Percentiles rank a stretch among this genome's conserved stretches.
These are phyloP conservation scores for Moringa oleifera DNA, from an alignment of 345 rosid species.

Conservation along the genomic window DNA sequence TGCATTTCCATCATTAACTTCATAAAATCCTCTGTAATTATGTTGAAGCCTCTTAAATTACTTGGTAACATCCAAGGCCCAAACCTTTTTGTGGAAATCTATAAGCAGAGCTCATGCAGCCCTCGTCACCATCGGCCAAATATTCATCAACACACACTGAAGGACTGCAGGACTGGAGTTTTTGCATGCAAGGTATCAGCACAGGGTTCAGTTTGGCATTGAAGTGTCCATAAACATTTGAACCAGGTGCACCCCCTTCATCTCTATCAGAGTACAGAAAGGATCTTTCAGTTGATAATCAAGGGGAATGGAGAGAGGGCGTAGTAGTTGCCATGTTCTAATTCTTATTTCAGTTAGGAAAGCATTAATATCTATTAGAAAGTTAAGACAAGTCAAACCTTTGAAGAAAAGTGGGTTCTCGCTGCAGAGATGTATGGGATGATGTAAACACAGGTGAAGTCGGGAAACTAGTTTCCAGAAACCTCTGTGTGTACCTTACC, in stretches of 20 bases:
- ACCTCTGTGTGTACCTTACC: slow-evolving; percentile 11
- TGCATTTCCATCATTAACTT: slow-evolving; percentile 4
- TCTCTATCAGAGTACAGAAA: slow-evolving; percentile 18
- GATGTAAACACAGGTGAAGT: slow-evolving; percentile 28
- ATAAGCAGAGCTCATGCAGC: no score
- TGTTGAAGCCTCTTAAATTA: slow-evolving; percentile 1
- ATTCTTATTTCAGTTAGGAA: background rate
- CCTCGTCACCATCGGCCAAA: slow-evolving; percentile 16
- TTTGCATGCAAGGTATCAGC: slow-evolving; percentile 1
- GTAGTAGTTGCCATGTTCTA: background rate
- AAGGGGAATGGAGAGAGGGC: background rate
- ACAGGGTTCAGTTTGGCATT: background rate
- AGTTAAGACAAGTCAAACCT: slow-evolving; percentile 17
- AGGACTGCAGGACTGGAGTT: slow-evolving; percentile 13
- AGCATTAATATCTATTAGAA: background rate
- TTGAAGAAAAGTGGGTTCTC: slow-evolving; percentile 7
- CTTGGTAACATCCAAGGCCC: background rate
- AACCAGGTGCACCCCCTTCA: slow-evolving; percentile 9
- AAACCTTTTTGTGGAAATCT: slow-evolving; percentile 1
- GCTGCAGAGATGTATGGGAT: slow-evolving; percentile 20
- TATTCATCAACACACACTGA: slow-evolving; percentile 22
- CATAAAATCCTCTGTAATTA: slow-evolving; percentile 1
- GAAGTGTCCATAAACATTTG: slow-evolving; percentile 7
- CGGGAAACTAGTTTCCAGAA: slow-evolving; percentile 16
- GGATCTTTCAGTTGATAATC: slow-evolving; percentile 6